Conservation (phyloP, 2,329 filamentous ascomycete species). For the Teratosphaeriaceae sp. region DNA sequence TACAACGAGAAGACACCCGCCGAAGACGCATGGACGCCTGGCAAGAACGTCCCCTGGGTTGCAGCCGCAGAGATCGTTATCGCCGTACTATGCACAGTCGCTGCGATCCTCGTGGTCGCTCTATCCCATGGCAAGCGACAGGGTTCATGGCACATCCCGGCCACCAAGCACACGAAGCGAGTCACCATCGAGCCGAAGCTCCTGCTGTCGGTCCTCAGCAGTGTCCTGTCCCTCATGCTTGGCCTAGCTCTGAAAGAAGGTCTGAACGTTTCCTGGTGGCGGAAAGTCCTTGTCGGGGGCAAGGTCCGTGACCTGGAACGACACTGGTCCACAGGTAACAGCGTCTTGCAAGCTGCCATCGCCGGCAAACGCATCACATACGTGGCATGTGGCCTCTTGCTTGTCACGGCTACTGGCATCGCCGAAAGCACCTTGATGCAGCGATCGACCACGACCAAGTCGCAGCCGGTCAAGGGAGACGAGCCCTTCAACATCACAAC, state of each 20-base stretch:
- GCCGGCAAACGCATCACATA: background rate
- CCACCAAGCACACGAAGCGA: background rate
- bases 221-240: background rate
- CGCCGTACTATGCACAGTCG: background rate
- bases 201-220: background rate
- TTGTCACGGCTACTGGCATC: background rate
- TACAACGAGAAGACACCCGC: no score
- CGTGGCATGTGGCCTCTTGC: background rate
- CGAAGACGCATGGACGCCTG: background rate
- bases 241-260: background rate
- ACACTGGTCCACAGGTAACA: background rate
- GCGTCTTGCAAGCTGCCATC: background rate
- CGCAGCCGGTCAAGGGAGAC: background rate
- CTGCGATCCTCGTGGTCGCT: background rate
- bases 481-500: background rate
- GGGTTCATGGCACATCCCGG: background rate
- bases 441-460: background rate
- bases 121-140: background rate
- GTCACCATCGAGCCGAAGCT: constrained; percentile 1
- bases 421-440: background rate
- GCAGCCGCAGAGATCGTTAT: background rate
- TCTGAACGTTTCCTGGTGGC: background rate
- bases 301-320: background rate
- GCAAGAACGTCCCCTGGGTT: background rate
- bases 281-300: background rate